Percentiles rank a stretch among this genome's conserved stretches.
phyloP scores from a whole-genome alignment of 208 protist species.

The Kentomonas sorsogonicus region DNA sequence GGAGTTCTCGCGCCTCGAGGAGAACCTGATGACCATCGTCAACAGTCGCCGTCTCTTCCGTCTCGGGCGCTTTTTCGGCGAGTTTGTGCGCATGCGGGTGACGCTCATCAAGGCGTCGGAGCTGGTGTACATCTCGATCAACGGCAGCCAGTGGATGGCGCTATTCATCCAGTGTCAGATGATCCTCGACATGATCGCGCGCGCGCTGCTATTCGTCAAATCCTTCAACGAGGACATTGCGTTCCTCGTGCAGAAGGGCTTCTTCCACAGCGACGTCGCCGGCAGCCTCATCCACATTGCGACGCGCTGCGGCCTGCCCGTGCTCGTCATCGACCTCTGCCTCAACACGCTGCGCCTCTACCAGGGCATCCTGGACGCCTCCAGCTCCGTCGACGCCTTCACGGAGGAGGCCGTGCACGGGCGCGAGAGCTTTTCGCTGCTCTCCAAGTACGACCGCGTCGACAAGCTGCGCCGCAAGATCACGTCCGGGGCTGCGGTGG shows the following conservation, averaged over 20 bases:
- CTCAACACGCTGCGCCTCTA: slow-evolving; percentile 83
- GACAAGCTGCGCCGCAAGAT: slow-evolving; percentile 78
- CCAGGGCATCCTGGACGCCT: slow-evolving; percentile 79
- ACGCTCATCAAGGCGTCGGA: slow-evolving; percentile 86
- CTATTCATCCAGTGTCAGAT: slow-evolving; percentile 90
- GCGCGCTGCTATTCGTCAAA: slow-evolving; percentile 75
- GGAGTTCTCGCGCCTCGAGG: slow-evolving; percentile 69
- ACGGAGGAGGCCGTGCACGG: too few species aligned
- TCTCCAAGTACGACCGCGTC: slow-evolving; percentile 80
- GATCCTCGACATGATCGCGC: slow-evolving; percentile 81
- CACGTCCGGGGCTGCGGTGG: slow-evolving; percentile 19
- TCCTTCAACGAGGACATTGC: slow-evolving; percentile 85
- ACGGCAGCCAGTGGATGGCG: slow-evolving; percentile 69
- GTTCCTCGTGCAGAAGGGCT: slow-evolving; percentile 85
- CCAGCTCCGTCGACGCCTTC: slow-evolving; percentile 27
- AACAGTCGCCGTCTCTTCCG: slow-evolving; percentile 86
- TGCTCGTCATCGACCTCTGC: slow-evolving; percentile 81
- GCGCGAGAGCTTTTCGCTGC: slow-evolving; percentile 80
- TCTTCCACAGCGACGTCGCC: slow-evolving; percentile 84
- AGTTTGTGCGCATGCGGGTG: slow-evolving; percentile 86
- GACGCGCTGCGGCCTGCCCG: slow-evolving; percentile 67
- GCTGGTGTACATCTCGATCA: slow-evolving; percentile 79
- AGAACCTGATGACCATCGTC: slow-evolving; percentile 88
- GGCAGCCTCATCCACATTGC: slow-evolving; percentile 67
- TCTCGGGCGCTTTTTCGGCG: slow-evolving; percentile 82